Conservation (phyloP, 306 rosid species). For the Corylus americana region DNA sequence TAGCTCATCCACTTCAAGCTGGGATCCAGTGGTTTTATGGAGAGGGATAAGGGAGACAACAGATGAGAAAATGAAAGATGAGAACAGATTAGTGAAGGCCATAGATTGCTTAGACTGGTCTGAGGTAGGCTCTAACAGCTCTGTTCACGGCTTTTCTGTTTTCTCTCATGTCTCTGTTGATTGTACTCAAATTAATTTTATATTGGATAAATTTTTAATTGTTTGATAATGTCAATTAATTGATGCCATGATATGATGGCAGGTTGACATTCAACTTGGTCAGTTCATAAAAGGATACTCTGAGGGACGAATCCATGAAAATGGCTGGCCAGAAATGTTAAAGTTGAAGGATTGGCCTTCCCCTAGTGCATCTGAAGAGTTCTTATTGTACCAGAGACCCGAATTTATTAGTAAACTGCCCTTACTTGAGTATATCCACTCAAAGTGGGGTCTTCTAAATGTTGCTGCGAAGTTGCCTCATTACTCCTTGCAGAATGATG, state of each 20-base stretch:
- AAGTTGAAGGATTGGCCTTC: slow-evolving; percentile 96
- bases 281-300: slow-evolving; percentile 80
- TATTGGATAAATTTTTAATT: slow-evolving; percentile 23
- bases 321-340: slow-evolving; percentile 80
- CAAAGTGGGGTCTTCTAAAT: slow-evolving; percentile 98
- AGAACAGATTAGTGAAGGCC: slow-evolving; percentile 74
- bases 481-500: slow-evolving; percentile 96
- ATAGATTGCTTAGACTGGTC: slow-evolving; percentile 76
- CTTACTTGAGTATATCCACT: slow-evolving; percentile 92
- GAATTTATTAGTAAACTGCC: slow-evolving; percentile 94
- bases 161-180: slow-evolving; percentile 22
- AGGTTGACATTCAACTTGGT: slow-evolving; percentile 77
- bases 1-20: slow-evolving; percentile 66
- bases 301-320: slow-evolving; percentile 59
- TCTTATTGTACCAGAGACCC: slow-evolving; percentile 91
- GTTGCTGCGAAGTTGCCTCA: slow-evolving; percentile 99
- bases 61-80: slow-evolving; percentile 70
- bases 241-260: slow-evolving; percentile 33
- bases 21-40: slow-evolving; percentile 92
- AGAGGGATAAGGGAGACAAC: slow-evolving; percentile 73
- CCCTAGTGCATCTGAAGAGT: slow-evolving; percentile 92
- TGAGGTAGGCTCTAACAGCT: slow-evolving; percentile 59
- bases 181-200: slow-evolving; percentile 2
- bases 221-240: slow-evolving; percentile 13
- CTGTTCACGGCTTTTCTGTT: slow-evolving; percentile 13